These are phyloP conservation scores for Tolypocladium pustulatum DNA, from an alignment of 2,329 filamentous ascomycete genomes.

Conservation along the genomic window DNA sequence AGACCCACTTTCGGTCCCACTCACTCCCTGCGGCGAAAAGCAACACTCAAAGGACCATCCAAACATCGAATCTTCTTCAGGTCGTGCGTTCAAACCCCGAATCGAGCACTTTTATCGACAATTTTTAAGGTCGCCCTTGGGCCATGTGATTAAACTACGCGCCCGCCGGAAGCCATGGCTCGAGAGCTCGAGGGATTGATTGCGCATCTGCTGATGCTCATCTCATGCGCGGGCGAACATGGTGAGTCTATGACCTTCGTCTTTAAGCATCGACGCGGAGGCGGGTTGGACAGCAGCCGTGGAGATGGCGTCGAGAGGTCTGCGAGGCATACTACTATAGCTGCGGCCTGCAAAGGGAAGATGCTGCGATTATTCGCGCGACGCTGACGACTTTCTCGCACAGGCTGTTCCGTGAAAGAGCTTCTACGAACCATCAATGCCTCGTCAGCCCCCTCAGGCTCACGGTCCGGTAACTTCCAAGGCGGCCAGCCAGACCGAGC, in stretches of 20 bases:
- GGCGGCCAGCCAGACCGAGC: constrained; percentile 13
- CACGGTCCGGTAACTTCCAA: constrained; percentile 4
- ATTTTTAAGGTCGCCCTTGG: neutral
- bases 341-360: neutral
- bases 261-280: neutral
- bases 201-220: constrained; percentile 22
- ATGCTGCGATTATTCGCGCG: neutral
- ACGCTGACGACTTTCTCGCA: constrained; percentile 3
- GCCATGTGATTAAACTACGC: constrained; percentile 14
- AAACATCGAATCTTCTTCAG: neutral
- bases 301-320: neutral
- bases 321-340: neutral
- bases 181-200: constrained; percentile 28
- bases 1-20: too few relatives aligned
- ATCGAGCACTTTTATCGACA: neutral
- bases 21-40: neutral
- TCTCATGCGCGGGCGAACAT: constrained; percentile 26
- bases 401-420: constrained; percentile 21
- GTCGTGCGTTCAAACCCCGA: constrained; percentile 9
- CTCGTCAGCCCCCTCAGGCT: constrained; percentile 9
- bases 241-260: constrained; percentile 15
- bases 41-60: neutral
- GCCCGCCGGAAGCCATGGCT: constrained; percentile 16
- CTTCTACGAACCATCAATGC: constrained; percentile 20
- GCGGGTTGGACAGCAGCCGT: neutral